Base-by-base conservation (phyloP, 2,329 filamentous ascomycete genomes). In the Immersiporthe knoxdaviesiana region DNA sequence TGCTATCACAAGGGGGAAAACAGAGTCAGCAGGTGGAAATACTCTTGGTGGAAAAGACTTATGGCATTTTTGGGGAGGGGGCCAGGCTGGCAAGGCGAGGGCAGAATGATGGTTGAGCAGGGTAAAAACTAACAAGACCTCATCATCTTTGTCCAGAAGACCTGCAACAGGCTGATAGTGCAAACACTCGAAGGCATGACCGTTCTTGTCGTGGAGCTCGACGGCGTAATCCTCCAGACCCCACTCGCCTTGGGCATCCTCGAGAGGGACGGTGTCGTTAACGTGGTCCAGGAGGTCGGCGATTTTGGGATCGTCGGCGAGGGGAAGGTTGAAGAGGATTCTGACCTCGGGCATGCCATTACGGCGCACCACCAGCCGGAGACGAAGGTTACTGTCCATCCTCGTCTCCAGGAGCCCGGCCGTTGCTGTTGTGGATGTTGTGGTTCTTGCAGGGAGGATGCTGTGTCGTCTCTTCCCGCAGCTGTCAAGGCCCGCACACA, bases 171-270 rank as follows among this genome's bases (percentile, higher is more conserved):
- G 84, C 77, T 93, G 91, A 75, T 93, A 98, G 80, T 97, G 95
- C 68, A 97, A 81, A 74, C 93, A 96, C 80, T 98, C 95, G 73
- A 92, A 97, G 60, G 87, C 89, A 24, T 80, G 82, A n/a, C 85
- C 85, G 50, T 82, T 79, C 37, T 76, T 74, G 67, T 85, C 84
- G 27, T 79, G 79, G 3, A 97, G 84, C 79, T 97, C 92, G 39
- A 97, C 92, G 11, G 87, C 87, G 78, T 98, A 98, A 77, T 97
- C 93, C 75, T 97, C 94, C 3, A 97, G 81, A 0, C 93, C 93
- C 93, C 93, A 97, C 70, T 93, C 84, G 54, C 85, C 85, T 14
- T 62, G 41, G 16, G 68, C 67, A 68, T 90, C 89, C 81, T 97
- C 94, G 0, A 98, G 87, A 0, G 94, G 94, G 1, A 97, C 83